These are phyloP conservation scores for Globisporangium megalacanthum DNA, from an alignment of 352 stramenopile genomes.

Conservation along the genomic window DNA sequence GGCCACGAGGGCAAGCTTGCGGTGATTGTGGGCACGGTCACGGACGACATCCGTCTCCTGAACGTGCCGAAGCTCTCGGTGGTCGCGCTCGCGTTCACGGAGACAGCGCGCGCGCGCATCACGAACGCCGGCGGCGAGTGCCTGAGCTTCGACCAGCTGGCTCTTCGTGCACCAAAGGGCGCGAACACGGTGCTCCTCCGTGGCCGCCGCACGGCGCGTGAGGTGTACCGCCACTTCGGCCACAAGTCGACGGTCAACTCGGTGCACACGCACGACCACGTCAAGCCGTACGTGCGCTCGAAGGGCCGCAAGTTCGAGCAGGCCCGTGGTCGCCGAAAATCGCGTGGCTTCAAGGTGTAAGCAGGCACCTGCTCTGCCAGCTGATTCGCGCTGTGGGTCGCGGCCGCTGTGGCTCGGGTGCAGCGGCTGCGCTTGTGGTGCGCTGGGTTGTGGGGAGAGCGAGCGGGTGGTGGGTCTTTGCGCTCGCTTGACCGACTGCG, in stretches of 20 bases:
- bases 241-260: slow-evolving; percentile 96
- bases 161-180: slow-evolving; percentile 96
- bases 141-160: slow-evolving; percentile 99
- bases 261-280: slow-evolving; percentile 96
- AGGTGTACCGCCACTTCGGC: slow-evolving; percentile 98
- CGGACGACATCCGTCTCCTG: slow-evolving; percentile 97
- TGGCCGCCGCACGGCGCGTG: slow-evolving; percentile 95
- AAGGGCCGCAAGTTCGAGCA: slow-evolving; percentile 99
- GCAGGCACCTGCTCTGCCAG: slow-evolving; percentile 12
- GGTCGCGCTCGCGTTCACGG: slow-evolving; percentile 97
- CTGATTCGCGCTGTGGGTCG: not conserved
- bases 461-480: not conserved
- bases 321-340: slow-evolving; percentile 98
- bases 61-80: slow-evolving; percentile 96
- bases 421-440: slow-evolving; percentile 1
- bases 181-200: slow-evolving; percentile 98
- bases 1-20: slow-evolving; percentile 98
- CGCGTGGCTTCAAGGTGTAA: slow-evolving; percentile 99
- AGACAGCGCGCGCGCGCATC: slow-evolving; percentile 96
- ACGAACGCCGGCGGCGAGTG: slow-evolving; percentile 97
- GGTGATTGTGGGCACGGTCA: slow-evolving; percentile 98
- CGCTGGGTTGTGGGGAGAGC: slow-evolving; percentile 4
- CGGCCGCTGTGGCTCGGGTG: slow-evolving; percentile 5
- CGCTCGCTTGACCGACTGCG: not conserved
- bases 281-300: slow-evolving; percentile 98